Base-by-base conservation (phyloP, 164 flowering plant species). In the Akebia trifoliata region DNA sequence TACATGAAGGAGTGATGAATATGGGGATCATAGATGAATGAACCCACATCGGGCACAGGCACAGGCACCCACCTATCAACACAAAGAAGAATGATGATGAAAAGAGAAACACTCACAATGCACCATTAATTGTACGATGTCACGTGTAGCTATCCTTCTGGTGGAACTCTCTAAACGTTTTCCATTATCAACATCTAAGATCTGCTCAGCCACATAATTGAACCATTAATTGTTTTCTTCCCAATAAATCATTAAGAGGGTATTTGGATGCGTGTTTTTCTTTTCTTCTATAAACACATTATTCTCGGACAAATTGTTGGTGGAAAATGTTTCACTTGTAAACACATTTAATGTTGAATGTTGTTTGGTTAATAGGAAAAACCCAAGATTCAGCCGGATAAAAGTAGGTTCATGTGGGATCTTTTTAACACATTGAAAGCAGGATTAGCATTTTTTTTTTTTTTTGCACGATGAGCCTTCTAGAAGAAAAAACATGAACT, bases 121-220 rank as follows among this genome's bases (percentile, higher is more conserved):
- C 36, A 86, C 84, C 60, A 78, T 84, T 8, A 84, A 67, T 81
- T n/a, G n/a, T n/a, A n/a, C n/a, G n/a, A n/a, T n/a, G n/a, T n/a
- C n/a, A n/a, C n/a, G n/a, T n/a, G n/a, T n/a, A n/a, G n/a, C n/a
- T 42, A 87, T 54, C 29, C 91, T 75, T 32, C 93, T 93, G 0
- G 84, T 78, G 30, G 82, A 70, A 66, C 89, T 84, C 72, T 87
- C 77, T 52, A 90, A 69, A 31, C 81, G 69, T 0, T 35, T 57
- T 17, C 91, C 93, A 40, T 77, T 80, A 60, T 90, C 97, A 43
- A 93, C 97, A 76, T 90, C 97, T 43, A 90, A 85, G 56, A 84
- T 71, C 95, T 90, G 72, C 39, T 18, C n/a, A 42, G 1, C 45
- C 5, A 18, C 4, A 38, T n/a, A n/a, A n/a, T n/a, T n/a, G n/a